These are phyloP conservation scores for Mallotus nudiflorus DNA, from an alignment of 345 rosid species.

Conservation along the genomic window DNA sequence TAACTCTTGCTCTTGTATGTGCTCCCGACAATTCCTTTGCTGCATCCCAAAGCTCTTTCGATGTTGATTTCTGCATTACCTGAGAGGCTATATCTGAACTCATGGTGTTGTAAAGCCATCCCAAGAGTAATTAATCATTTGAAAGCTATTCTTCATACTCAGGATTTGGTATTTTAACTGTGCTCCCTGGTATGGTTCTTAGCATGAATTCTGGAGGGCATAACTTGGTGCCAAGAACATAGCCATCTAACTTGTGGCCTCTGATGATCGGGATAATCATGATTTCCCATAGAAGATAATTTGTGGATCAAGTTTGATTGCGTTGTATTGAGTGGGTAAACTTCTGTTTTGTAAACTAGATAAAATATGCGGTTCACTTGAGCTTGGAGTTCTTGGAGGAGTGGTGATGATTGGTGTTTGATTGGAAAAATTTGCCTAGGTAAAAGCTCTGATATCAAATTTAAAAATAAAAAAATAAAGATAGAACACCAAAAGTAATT, in stretches of 20 bases:
- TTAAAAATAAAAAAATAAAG: no score
- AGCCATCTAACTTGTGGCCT: no score
- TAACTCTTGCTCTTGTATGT: neutral
- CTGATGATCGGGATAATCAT: neutral
- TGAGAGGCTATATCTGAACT: no score
- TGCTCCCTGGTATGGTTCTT: no score
- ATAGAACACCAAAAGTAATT: neutral
- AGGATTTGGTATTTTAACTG: no score
- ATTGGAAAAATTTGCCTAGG: neutral
- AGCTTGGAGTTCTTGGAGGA: neutral
- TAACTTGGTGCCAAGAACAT: no score
- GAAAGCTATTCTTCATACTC: no score
- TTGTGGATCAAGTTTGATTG: neutral
- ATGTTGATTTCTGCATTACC: no score
- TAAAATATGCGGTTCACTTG: neutral
- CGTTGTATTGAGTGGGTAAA: neutral
- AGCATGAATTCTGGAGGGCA: no score
- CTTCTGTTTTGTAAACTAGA: neutral
- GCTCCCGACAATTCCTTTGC: neutral
- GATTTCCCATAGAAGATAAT: neutral
- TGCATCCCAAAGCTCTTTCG: neutral
- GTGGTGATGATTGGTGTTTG: neutral
- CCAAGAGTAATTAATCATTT: no score
- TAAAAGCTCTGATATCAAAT: neutral
- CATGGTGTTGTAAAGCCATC: no score